Evolutionary conservation across 495 filamentous ascomycete genomes (phyloP), one percentile per base, ranked within the genome.

Genomic region (Aspergillus haitiensis): DNA sequence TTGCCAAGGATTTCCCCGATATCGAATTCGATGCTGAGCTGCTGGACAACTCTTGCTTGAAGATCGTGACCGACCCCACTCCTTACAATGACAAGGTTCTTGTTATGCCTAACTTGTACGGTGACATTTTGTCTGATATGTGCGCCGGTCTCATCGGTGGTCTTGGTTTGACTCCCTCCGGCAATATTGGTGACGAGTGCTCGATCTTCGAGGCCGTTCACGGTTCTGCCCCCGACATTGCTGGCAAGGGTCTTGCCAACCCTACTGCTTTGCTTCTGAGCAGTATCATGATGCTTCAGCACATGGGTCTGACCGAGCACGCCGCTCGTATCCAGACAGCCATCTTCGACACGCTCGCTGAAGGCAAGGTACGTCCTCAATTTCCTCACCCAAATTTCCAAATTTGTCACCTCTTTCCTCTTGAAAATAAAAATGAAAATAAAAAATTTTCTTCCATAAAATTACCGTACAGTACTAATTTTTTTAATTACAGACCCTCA

Each of bases 201-300:
- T 94, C 91, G 67, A 98, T 98, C 79, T 98, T 98, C 83, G 94
- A 98, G 82, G 95, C 94, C 61, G 95, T 98, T 68, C 94, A 98
- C 80, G 94, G 94, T 67, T 97, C 92, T 46, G 94, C 94, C 36
- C 94, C 94, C 49, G 94, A 98, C 74, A 98, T 98, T 70, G 95
- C 93, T 55, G 94, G 94, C 72, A 92, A 96, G 85, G 86, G 84
- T 46, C 87, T 96, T 55, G 93, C 93, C 69, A 98, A 98, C 83
- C 93, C 93, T 51, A 97, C 93, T 64, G 93, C 93, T 58, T 82
- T 97, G 61, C 83, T 98, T 53, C 84, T 97, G 64, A 89, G 85
- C 75, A 90, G 86, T 70, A 92, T 97, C 76, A 98, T 98, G 94
- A 98, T 98, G 94, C 78, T 98, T 84, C 89, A 95, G 74, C 95